Evolutionary conservation across 129 eudicot species (phyloP).

Genomic region (Deinandra increscens): DNA sequence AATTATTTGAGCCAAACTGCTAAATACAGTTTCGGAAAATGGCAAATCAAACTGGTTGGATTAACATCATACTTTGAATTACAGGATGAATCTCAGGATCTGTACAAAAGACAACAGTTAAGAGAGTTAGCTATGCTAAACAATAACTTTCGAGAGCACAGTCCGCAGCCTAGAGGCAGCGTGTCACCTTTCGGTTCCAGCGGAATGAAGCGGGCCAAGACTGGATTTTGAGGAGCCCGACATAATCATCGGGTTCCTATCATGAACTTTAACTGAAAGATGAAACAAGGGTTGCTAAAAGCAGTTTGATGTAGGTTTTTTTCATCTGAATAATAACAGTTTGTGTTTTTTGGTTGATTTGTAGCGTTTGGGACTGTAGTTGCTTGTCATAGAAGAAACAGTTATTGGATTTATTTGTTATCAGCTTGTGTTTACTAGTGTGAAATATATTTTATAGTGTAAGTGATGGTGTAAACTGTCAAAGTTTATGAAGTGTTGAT

Average conservation of each 20-base stretch:
- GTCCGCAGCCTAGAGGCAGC: conserved; percentile 78
- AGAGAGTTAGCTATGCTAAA: conserved; percentile 80
- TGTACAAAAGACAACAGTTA: conserved; percentile 67
- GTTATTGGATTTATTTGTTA: conserved; percentile 51
- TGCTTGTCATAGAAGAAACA: conserved; percentile 29
- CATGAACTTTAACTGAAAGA: conserved; percentile 13
- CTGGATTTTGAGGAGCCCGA: conserved; percentile 13
- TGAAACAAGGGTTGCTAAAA: conserved; percentile 10
- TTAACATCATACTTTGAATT: too few species aligned
- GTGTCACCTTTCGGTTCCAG: conserved; percentile 59
- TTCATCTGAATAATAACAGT: neutral
- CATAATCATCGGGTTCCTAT: neutral
- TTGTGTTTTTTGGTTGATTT: neutral
- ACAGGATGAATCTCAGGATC: conserved; percentile 74
- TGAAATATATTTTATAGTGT: conserved; percentile 20
- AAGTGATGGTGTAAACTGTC: neutral
- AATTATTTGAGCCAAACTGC: neutral
- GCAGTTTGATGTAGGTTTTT: conserved; percentile 28
- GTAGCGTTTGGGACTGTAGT: too few species aligned
- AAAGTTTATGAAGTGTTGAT: too few species aligned
- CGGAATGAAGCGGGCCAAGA: conserved; percentile 31
- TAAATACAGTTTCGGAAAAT: neutral
- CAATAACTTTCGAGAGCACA: conserved; percentile 65
- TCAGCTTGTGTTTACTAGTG: conserved; percentile 14
- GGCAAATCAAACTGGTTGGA: neutral